Percentiles rank a stretch among this genome's conserved stretches.
These are phyloP conservation scores for Crassisporium funariophilum DNA, from an alignment of 768 basidiomycete genomes.

Conservation along the genomic window DNA sequence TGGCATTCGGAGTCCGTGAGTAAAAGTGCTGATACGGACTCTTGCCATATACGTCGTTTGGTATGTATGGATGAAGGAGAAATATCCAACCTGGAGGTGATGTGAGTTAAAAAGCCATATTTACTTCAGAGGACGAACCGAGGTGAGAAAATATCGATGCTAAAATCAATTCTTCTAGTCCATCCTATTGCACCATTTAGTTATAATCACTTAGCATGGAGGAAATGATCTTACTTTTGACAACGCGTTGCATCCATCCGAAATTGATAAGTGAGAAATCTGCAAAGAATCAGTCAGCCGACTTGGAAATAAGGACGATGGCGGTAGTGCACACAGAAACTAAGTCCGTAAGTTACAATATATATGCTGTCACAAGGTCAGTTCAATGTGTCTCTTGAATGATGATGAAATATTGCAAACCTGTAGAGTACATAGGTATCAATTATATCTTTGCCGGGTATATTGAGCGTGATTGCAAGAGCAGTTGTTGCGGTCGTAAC, in stretches of 20 bases:
- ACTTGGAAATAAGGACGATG: background rate
- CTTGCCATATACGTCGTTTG: slow-evolving; percentile 78
- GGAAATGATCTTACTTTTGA: slow-evolving; percentile 55
- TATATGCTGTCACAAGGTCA: slow-evolving; percentile 39
- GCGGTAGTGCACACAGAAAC: slow-evolving; percentile 48
- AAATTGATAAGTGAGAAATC: slow-evolving; percentile 68
- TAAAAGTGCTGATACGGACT: slow-evolving; percentile 67
- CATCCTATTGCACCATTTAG: slow-evolving; percentile 41
- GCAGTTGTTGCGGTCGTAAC: slow-evolving; percentile 65
- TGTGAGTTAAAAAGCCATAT: background rate
- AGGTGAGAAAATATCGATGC: slow-evolving; percentile 82
- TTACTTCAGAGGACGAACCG: slow-evolving; percentile 37
- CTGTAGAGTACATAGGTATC: slow-evolving; percentile 65
- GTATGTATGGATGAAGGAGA: slow-evolving; percentile 60
- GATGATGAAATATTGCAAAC: slow-evolving; percentile 40
- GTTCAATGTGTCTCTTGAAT: background rate
- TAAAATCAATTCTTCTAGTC: slow-evolving; percentile 72
- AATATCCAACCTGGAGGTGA: slow-evolving; percentile 51
- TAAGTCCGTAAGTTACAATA: slow-evolving; percentile 65
- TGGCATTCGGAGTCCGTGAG: slow-evolving; percentile 59
- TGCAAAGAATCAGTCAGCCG: slow-evolving; percentile 26
- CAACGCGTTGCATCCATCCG: slow-evolving; percentile 47
- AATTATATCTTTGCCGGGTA: slow-evolving; percentile 56
- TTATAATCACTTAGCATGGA: background rate
- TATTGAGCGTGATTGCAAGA: slow-evolving; percentile 58